Evolutionary conservation across 495 filamentous ascomycete genomes (phyloP).

Genomic region (Durotheca rogersii): DNA sequence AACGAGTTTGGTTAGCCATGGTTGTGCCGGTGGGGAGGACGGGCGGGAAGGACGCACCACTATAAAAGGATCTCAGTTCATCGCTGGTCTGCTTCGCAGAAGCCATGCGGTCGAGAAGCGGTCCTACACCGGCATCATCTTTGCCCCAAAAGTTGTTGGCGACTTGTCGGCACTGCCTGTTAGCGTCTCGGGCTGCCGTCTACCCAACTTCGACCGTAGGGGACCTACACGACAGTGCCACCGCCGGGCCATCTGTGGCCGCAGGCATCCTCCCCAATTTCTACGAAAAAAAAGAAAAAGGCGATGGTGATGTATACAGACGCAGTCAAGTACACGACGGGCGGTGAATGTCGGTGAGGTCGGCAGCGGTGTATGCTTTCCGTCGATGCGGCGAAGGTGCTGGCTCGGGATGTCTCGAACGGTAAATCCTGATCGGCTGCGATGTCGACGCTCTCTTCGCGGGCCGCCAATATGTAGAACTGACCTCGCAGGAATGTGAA

Average conservation of each 20-base stretch:
- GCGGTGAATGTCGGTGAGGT: constrained; percentile 5
- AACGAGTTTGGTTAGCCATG: no score
- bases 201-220: not conserved
- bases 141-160: constrained; percentile 99
- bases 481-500: constrained; percentile 19
- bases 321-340: not conserved
- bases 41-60: constrained; percentile 51
- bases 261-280: constrained; percentile 33
- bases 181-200: constrained; percentile 9
- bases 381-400: not conserved
- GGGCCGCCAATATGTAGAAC: constrained; percentile 2
- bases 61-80: constrained; percentile 90
- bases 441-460: constrained; percentile 1
- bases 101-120: constrained; percentile 94
- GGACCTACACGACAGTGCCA: constrained; percentile 35
- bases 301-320: constrained; percentile 8
- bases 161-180: constrained; percentile 56
- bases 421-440: constrained; percentile 12
- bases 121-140: constrained; percentile 92
- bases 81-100: constrained; percentile 93
- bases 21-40: not conserved
- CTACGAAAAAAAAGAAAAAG: constrained; percentile 2
- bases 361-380: constrained; percentile 5
- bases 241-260: constrained; percentile 37
- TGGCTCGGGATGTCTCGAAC: constrained; percentile 23